A percentile compares a stretch with the other conserved stretches of the same genome.
These are phyloP conservation scores for Saccharomyces hybrid DNA, from an alignment of 1,139 yeast genomes.

Conservation along the genomic window DNA sequence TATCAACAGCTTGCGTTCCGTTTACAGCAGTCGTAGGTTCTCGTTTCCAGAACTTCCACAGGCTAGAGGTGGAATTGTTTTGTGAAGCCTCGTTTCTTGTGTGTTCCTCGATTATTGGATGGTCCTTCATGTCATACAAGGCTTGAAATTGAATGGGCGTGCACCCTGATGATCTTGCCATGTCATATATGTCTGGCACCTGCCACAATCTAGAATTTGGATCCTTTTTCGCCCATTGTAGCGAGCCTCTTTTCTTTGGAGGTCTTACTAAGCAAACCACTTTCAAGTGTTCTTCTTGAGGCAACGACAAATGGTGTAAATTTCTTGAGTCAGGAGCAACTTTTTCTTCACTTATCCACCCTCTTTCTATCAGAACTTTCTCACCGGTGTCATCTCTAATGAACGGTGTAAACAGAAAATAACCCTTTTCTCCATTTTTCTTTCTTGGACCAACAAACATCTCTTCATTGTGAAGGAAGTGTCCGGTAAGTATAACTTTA, in stretches of 20 bases:
- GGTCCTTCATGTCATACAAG: slow-evolving; percentile 57
- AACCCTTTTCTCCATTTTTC: slow-evolving; percentile 70
- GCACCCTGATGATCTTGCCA: slow-evolving; percentile 55
- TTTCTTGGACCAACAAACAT: slow-evolving; percentile 89
- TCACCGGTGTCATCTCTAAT: slow-evolving; percentile 69
- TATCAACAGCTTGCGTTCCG: not conserved
- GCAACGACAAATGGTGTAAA: slow-evolving; percentile 59
- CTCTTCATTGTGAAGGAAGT: slow-evolving; percentile 77
- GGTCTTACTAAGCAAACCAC: slow-evolving; percentile 66
- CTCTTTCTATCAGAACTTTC: slow-evolving; percentile 71
- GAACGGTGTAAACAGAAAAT: slow-evolving; percentile 74
- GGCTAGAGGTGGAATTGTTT: not conserved
- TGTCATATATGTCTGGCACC: slow-evolving; percentile 71
- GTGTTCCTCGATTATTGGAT: slow-evolving; percentile 24
- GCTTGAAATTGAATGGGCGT: slow-evolving; percentile 76
- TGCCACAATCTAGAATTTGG: slow-evolving; percentile 53
- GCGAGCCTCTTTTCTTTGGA: slow-evolving; percentile 60
- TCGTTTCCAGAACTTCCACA: slow-evolving; percentile 20
- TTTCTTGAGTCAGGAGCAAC: slow-evolving; percentile 59
- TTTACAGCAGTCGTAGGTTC: not conserved
- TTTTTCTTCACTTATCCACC: slow-evolving; percentile 79
- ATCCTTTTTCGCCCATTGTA: slow-evolving; percentile 74
- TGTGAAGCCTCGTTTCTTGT: not conserved
- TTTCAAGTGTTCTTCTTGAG: slow-evolving; percentile 60
- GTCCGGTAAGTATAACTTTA: slow-evolving; percentile 64